Evolutionary conservation across 2,329 filamentous ascomycete species (phyloP), one percentile per base, ranked within the genome.

Genomic region (Didymella segeticola): DNA sequence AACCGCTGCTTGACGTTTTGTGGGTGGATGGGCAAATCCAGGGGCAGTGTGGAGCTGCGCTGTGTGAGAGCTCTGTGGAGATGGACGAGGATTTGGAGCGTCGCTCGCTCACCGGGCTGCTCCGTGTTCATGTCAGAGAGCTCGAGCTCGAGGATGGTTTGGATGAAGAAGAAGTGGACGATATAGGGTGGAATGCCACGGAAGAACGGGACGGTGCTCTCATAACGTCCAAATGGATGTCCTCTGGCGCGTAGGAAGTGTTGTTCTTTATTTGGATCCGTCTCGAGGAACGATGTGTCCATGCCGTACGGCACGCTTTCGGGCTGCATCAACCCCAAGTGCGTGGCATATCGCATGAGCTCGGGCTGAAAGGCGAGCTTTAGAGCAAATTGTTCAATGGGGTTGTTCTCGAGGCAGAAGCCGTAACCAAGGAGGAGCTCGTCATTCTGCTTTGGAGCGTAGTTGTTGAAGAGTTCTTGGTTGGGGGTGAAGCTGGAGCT

Each of bases 351-450:
- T 19, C 67, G 52, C 34, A 60, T 53, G 7, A 69, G 51, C n/a
- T 77, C 62, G n/a, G 68, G 65, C 5, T 75, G 73, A 14, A 79
- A 73, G 9, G 71, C 66, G 9, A 80, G 68, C 17, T 76, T 75
- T 36, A 81, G 61, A 8, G 77, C 67, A 8, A 80, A 75, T 41
- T 75, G 72, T 58, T 83, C 81, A 33, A 77, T 73, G 0, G 78
- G 78, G 31, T 82, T 83, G 34, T 77, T 58, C 5, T 67, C 63
- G 12, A 81, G 71, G 53, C 77, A 79, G 66, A 83, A 83, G 3
- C 81, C 81, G 51, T 83, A 83, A 4, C 81, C 80, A 38, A 81
- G 75, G 2, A 83, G 68, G 2, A 83, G 67, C 60, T 83, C 80
- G 56, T 81, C 80, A 43, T 83, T 83, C 5, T 76, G 71, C 58